These are phyloP conservation scores for Fomitopsis pinicola DNA, from an alignment of 1,284 basidiomycete species.

Conservation along the genomic window DNA sequence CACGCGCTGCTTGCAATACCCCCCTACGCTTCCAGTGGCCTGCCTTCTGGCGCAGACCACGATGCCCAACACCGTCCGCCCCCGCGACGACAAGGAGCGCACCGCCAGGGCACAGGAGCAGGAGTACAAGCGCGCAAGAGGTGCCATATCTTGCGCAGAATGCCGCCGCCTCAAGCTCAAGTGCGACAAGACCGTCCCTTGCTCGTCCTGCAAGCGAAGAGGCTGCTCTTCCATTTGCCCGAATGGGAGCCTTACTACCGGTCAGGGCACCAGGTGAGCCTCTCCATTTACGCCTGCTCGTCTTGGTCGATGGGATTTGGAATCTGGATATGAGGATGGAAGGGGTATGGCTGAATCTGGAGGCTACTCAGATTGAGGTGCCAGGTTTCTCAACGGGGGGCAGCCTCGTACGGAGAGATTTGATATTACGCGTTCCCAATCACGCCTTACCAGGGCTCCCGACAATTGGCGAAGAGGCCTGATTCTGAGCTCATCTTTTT, in stretches of 20 bases:
- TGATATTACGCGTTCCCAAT: too few relatives aligned
- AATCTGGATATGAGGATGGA: neutral
- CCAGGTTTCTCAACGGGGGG: too few relatives aligned
- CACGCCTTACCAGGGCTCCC: too few relatives aligned
- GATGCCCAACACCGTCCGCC: slow-evolving; percentile 10
- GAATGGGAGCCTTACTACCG: slow-evolving; percentile 48
- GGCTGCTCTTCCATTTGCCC: slow-evolving; percentile 68
- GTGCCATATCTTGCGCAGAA: slow-evolving; percentile 69
- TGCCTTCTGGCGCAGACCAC: neutral
- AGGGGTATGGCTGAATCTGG: too few relatives aligned
- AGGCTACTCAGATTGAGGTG: too few relatives aligned
- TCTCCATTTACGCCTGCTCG: neutral
- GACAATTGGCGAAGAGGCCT: too few relatives aligned
- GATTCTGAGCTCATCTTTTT: too few relatives aligned
- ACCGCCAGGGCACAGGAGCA: slow-evolving; percentile 44
- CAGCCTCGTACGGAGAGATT: too few relatives aligned
- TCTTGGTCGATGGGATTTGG: neutral
- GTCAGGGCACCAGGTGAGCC: slow-evolving; percentile 67
- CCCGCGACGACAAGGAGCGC: slow-evolving; percentile 35
- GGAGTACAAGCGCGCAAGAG: slow-evolving; percentile 63
- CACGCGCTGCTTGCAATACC: neutral
- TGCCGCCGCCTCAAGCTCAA: slow-evolving; percentile 53
- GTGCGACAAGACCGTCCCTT: slow-evolving; percentile 59
- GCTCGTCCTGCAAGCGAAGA: slow-evolving; percentile 68
- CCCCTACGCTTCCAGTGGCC: neutral